Conservation (phyloP, 371 early-diverging fungal genomes). For the Saksenaea vasiformis region DNA sequence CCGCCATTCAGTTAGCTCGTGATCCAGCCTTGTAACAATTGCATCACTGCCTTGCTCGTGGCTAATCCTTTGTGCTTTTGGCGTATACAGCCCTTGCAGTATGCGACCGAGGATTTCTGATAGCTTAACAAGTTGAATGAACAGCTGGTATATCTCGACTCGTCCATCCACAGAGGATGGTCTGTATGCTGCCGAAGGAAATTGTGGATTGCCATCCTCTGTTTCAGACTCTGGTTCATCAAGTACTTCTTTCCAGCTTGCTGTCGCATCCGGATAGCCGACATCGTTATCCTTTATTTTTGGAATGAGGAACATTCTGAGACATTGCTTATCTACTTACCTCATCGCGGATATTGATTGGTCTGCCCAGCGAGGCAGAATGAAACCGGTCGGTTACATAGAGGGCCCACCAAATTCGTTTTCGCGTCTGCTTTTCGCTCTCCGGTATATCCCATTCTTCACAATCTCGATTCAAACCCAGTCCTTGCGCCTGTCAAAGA, state of each 20-base stretch:
- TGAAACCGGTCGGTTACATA: slow-evolving; percentile 49
- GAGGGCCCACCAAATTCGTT: slow-evolving; percentile 49
- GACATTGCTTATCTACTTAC: slow-evolving; percentile 10
- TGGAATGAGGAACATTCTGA: background rate
- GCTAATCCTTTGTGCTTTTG: slow-evolving; percentile 40
- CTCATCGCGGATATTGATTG: slow-evolving; percentile 48
- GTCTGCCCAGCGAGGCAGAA: slow-evolving; percentile 45
- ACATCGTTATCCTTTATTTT: slow-evolving; percentile 42
- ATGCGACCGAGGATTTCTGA: slow-evolving; percentile 48
- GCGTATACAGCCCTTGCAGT: slow-evolving; percentile 46
- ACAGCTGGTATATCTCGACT: slow-evolving; percentile 39
- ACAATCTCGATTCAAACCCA: slow-evolving; percentile 44
- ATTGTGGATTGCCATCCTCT: slow-evolving; percentile 15
- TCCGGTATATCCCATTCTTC: slow-evolving; percentile 49
- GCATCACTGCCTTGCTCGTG: slow-evolving; percentile 44
- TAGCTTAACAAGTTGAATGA: slow-evolving; percentile 44
- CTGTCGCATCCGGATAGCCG: slow-evolving; percentile 36
- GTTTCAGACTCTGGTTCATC: slow-evolving; percentile 33
- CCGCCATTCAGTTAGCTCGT: slow-evolving; percentile 48
- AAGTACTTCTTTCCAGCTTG: slow-evolving; percentile 41
- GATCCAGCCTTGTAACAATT: slow-evolving; percentile 43
- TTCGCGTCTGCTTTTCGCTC: slow-evolving; percentile 45
- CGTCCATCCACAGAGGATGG: slow-evolving; percentile 23
- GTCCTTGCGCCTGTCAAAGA: slow-evolving; percentile 30
- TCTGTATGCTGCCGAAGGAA: slow-evolving; percentile 38